These are phyloP conservation scores for Hypoxylon sp. DNA, from an alignment of 2,329 filamentous ascomycete genomes.

Conservation along the genomic window DNA sequence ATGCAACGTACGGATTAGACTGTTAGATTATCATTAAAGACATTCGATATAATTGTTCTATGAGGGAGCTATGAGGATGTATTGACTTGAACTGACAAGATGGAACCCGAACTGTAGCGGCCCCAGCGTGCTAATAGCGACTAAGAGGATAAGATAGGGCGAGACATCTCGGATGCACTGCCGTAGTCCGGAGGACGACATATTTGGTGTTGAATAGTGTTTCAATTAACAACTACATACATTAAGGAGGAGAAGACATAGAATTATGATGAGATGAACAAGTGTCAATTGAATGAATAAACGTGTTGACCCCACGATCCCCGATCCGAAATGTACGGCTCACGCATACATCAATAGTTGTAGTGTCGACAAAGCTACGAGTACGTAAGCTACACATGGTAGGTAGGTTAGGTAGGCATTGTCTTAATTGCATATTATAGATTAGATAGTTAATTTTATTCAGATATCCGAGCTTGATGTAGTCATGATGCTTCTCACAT, in stretches of 20 bases:
- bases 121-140: slow-evolving; percentile 84
- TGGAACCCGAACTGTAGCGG: slow-evolving; percentile 97
- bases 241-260: neutral
- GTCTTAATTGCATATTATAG: slow-evolving; percentile 3
- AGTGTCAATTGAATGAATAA: neutral
- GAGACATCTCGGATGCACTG: slow-evolving; percentile 69
- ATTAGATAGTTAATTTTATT: neutral
- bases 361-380: too few relatives aligned
- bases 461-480: neutral
- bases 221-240: slow-evolving; percentile 4
- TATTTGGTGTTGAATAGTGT: slow-evolving; percentile 9
- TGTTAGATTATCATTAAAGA: slow-evolving; percentile 1
- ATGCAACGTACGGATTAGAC: neutral
- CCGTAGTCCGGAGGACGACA: slow-evolving; percentile 47
- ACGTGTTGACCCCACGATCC: neutral
- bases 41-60: neutral
- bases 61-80: neutral
- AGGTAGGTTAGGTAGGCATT: neutral
- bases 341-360: too few relatives aligned
- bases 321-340: too few relatives aligned
- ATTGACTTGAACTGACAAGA: slow-evolving; percentile 69
- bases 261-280: neutral
- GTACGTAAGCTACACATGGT: too few relatives aligned
- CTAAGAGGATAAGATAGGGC: slow-evolving; percentile 81
- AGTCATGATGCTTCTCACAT: neutral